Conservation (phyloP, 768 basidiomycete genomes). For the Mycena maculata region DNA sequence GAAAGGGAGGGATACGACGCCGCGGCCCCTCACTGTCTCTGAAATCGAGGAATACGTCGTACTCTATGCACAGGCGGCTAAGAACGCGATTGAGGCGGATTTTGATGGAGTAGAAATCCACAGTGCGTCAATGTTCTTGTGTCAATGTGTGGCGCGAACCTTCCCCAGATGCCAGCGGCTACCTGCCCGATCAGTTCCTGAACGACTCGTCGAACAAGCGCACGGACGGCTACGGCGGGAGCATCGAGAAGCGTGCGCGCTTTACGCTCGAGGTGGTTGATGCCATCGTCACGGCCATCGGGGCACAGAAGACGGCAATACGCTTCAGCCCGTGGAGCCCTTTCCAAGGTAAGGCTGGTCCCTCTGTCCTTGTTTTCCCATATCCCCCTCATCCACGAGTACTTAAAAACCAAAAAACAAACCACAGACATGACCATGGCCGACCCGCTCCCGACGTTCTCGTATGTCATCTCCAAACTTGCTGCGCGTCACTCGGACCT, state of each 20-base stretch:
- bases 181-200: not conserved
- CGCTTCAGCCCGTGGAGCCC: not conserved
- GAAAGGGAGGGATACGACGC: not conserved
- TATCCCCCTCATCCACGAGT: no score
- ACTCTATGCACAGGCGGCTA: not conserved
- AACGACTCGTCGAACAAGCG: not conserved
- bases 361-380: no score
- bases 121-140: not conserved
- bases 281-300: not conserved
- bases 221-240: not conserved
- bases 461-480: slow-evolving; percentile 41
- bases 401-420: no score
- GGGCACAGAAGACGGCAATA: not conserved
- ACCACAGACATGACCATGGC: not conserved
- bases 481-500: slow-evolving; percentile 43
- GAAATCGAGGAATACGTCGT: not conserved
- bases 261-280: not conserved
- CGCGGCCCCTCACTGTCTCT: not conserved
- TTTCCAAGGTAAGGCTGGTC: not conserved
- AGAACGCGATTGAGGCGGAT: not conserved
- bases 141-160: not conserved
- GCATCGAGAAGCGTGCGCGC: not conserved
- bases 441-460: not conserved
- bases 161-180: not conserved
- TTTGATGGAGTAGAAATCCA: not conserved